Evolutionary conservation across 2,329 filamentous ascomycete species (phyloP), one percentile per base, ranked within the genome.

Genomic region (Cryphonectria naterciae): DNA sequence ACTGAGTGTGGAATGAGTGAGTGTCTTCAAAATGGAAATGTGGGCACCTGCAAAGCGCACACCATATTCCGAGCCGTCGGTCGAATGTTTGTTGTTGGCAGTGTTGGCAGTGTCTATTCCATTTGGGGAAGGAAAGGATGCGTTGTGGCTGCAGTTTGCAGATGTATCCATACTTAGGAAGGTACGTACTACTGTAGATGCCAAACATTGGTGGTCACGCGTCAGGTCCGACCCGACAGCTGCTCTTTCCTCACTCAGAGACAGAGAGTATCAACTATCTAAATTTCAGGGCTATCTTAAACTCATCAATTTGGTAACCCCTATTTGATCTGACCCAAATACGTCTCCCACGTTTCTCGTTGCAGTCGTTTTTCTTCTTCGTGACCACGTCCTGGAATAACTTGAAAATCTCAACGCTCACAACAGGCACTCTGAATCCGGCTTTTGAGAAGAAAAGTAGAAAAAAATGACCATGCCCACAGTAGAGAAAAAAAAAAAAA

Each of bases 41-140:
- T n/a, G 22, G 25, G 41, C 7, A 32, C 22, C 8, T 46, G n/a
- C 41, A 25, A 32, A 32, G 39, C 43, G 17, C n/a, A 2, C 63
- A 65, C 46, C 63, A 54, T 54, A 39, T 65, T 65, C 43, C 43
- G 63, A 65, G 37, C 54, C 63, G 15, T 52, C 37, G 37, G n/a
- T 39, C 11, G 11, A 39, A 7, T 4, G 32, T 32, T 49, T 49
- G 43, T 49, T 54, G 63, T 22, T 32, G 15, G 22, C 32, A 32
- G 58, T 54, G 63, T 22, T 32, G 15, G 22, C 32, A 32, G 58
- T 19, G 58, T 11, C 13, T 39, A 15, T 61, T 35, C 28, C 58
- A 4, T 39, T 61, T 39, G 22, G 15, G 58, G 19, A 8, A 35
- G 54, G 2, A 32, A 32, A 32, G 25, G 52, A 58, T 13, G 28